These are phyloP conservation scores for Teunomyces panamensis DNA, from an alignment of 805 yeast genomes.

Conservation along the genomic window DNA sequence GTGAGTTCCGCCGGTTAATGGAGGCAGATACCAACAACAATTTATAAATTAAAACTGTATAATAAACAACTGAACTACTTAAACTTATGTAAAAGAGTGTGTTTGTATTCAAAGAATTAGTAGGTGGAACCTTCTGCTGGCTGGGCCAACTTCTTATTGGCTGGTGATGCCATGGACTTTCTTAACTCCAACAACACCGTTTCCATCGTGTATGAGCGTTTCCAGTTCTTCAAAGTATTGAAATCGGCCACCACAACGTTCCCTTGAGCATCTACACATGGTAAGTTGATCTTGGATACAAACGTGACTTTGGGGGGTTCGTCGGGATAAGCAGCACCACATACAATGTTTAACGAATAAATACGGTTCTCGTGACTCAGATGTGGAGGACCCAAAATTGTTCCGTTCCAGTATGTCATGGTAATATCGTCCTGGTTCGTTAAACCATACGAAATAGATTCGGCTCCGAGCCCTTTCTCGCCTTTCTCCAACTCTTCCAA, in stretches of 20 bases:
- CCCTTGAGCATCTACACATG: constrained; percentile 80
- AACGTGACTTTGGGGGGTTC: constrained; percentile 82
- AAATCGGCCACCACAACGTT: constrained; percentile 44
- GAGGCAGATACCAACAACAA: constrained; percentile 15
- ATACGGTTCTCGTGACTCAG: constrained; percentile 87
- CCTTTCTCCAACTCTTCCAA: constrained; percentile 97
- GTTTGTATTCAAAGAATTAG: constrained; percentile 10
- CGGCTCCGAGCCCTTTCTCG: constrained; percentile 96
- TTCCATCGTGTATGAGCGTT: constrained; percentile 88
- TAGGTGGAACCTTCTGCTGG: constrained; percentile 87
- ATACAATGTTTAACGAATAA: constrained; percentile 74
- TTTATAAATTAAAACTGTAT: neutral
- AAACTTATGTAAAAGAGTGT: no score
- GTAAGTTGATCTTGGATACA: constrained; percentile 80
- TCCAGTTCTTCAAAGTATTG: constrained; percentile 79
- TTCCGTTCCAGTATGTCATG: constrained; percentile 97
- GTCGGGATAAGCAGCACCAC: constrained; percentile 86
- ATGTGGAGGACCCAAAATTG: constrained; percentile 96
- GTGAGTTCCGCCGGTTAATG: constrained; percentile 33
- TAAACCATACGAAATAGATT: constrained; percentile 93
- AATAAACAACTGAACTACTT: neutral
- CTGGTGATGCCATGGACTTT: constrained; percentile 75
- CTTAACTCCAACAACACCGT: constrained; percentile 85
- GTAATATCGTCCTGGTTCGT: constrained; percentile 86
- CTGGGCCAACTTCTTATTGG: constrained; percentile 82